Percentiles rank a stretch among this genome's conserved stretches.
phyloP scores from a whole-genome alignment of 495 filamentous ascomycete species.

The Penicillium angulare region DNA sequence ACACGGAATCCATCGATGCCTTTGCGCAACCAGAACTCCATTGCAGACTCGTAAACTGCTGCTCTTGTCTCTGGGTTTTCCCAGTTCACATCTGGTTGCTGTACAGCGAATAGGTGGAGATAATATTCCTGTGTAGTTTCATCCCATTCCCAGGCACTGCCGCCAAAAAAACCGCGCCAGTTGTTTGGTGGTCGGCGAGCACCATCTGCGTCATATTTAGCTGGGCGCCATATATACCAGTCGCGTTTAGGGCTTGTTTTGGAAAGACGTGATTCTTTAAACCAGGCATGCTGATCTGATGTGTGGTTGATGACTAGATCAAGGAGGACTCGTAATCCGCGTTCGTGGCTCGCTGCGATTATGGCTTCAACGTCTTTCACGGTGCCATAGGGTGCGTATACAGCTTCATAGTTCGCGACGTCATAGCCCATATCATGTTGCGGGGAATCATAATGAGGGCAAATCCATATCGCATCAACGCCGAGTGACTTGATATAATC shows the following conservation, averaged over 20 bases:
- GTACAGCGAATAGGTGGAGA: constrained; percentile 48
- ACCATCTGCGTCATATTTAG: constrained; percentile 48
- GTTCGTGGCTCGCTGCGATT: constrained; percentile 45
- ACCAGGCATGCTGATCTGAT: constrained; percentile 57
- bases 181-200: constrained; percentile 57
- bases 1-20: constrained; percentile 56
- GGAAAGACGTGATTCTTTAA: constrained; percentile 49
- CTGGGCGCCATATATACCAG: constrained; percentile 61
- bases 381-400: constrained; percentile 54
- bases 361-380: constrained; percentile 54
- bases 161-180: constrained; percentile 54
- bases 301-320: constrained; percentile 63
- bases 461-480: constrained; percentile 41
- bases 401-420: constrained; percentile 58
- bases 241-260: constrained; percentile 49
- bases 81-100: constrained; percentile 59
- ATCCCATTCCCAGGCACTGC: constrained; percentile 55
- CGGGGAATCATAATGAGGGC: constrained; percentile 49
- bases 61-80: constrained; percentile 46
- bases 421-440: constrained; percentile 55
- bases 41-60: constrained; percentile 47
- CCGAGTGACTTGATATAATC: constrained; percentile 54
- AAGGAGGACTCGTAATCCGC: constrained; percentile 54
- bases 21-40: constrained; percentile 54
- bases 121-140: constrained; percentile 53